phyloP scores from a whole-genome alignment of 2,329 filamentous ascomycete genomes.

The Drechmeria coniospora region DNA sequence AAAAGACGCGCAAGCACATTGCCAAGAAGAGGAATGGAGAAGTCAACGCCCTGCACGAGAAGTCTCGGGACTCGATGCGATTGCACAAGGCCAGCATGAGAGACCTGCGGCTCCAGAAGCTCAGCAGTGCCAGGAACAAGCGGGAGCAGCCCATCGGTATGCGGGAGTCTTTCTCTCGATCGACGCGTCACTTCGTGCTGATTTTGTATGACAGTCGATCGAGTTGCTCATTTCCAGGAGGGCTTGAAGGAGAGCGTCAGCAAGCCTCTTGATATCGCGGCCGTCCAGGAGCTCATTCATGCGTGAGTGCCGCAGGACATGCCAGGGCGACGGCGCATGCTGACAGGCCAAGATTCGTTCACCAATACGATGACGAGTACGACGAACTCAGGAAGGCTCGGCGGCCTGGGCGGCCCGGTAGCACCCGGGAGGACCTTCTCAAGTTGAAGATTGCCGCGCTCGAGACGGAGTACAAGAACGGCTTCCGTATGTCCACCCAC shows the following conservation, averaged over 20 bases:
- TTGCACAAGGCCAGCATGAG: conserved; percentile 65
- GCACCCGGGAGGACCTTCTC: conserved; percentile 60
- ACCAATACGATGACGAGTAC: conserved; percentile 58
- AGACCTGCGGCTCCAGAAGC: conserved; percentile 67
- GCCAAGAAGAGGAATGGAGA: conserved; percentile 69
- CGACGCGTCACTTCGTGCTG: too few species aligned
- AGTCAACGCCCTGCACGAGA: conserved; percentile 65
- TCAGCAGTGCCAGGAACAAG: conserved; percentile 54
- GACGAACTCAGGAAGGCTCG: conserved; percentile 49
- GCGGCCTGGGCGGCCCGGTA: conserved; percentile 65
- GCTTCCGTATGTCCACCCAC: conserved; percentile 46
- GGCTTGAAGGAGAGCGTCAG: conserved; percentile 34
- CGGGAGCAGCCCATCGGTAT: conserved; percentile 59
- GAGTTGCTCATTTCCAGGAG: conserved; percentile 51
- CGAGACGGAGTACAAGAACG: conserved; percentile 64
- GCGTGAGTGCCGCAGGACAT: conserved; percentile 32
- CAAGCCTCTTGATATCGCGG: conserved; percentile 34
- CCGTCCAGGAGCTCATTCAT: conserved; percentile 46
- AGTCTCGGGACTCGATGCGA: conserved; percentile 72
- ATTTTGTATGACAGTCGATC: conserved; percentile 14
- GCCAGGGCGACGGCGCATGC: conserved; percentile 3
- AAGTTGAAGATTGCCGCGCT: conserved; percentile 56
- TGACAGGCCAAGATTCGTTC: conserved; percentile 37
- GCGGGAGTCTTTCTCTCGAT: conserved; percentile 9
- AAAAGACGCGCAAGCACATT: conserved; percentile 81